Evolutionary conservation across 2,329 filamentous ascomycete genomes (phyloP), one percentile per base, ranked within the genome.

Genomic region (Epichloe sibirici): DNA sequence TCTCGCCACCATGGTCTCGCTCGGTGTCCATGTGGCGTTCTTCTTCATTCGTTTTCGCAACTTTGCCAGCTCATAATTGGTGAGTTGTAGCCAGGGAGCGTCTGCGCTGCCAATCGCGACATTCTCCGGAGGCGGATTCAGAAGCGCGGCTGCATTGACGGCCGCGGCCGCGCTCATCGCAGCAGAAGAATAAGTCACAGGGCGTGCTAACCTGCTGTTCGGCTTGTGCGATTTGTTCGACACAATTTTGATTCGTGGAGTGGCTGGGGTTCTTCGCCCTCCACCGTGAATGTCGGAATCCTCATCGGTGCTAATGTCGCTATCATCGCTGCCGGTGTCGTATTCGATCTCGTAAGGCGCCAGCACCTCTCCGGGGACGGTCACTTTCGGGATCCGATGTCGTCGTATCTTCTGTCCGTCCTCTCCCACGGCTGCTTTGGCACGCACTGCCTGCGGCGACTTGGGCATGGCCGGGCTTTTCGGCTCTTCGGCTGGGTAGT

Each of bases 11-110:
- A 93, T 93, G 0, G 88, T 90, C 60, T 88, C 85, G 57, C 86
- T 90, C 0, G 88, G 88, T 3, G 81, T 83, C 88, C 88, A 93
- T 4, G 87, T 83, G 0, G 87, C 85, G 62, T 93, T 93, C 74
- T 93, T 93, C 77, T 93, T 93, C 88, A 93, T 93, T 17, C 85
- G 78, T 69, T 93, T 93, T 55, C 88, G 75, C 7, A 93, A 74
- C 57, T 82, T 78, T 1, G 81, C 82, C 46, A 86, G 71, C 63
- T 86, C 82, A 56, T 79, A 84, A 15, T 75, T 71, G 6, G 81
- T 85, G 39, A 86, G 72, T 59, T 81, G 80, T 25, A 85, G 70
- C 82, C 82, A 86, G 0, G 82, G 82, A 11, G 79, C 76, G 59
- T 84, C 77, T 3, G 71, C 61, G 52, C 79, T 81, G 31, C 81